Conservation (phyloP, 495 filamentous ascomycete species). For the Sporormia fimetaria region DNA sequence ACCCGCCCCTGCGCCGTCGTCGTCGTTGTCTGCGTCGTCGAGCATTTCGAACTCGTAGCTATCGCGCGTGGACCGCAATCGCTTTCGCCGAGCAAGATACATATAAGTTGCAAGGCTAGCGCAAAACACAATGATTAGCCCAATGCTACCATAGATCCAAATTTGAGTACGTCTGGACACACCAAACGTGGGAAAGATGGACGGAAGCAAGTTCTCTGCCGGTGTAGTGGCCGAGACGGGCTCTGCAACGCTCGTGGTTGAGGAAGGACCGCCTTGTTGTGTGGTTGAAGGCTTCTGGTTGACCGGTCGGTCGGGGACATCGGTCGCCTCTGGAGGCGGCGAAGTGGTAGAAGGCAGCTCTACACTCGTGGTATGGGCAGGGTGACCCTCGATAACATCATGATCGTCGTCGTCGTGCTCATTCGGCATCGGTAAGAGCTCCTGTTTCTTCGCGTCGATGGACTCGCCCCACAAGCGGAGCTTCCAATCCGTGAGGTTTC, state of each 20-base stretch:
- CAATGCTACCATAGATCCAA: constrained; percentile 87
- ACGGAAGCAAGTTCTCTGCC: constrained; percentile 53
- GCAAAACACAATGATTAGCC: constrained; percentile 78
- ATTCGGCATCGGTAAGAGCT: constrained; percentile 66
- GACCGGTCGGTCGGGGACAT: constrained; percentile 67
- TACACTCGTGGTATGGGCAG: constrained; percentile 44
- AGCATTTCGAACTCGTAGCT: constrained; percentile 94
- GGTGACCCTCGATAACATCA: constrained; percentile 42
- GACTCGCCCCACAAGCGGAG: constrained; percentile 87
- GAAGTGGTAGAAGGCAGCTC: constrained; percentile 39
- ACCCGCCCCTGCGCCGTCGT: constrained; percentile 33
- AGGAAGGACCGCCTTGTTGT: constrained; percentile 7
- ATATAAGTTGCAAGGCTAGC: constrained; percentile 67
- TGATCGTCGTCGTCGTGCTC: constrained; percentile 78
- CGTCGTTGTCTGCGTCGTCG: constrained; percentile 66
- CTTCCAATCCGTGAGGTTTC: constrained; percentile 83
- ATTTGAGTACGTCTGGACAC: constrained; percentile 77
- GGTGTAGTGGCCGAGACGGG: constrained; percentile 26
- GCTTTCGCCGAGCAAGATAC: constrained; percentile 63
- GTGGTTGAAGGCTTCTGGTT: constrained; percentile 45
- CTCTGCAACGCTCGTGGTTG: constrained; percentile 25
- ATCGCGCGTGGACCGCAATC: constrained; percentile 59
- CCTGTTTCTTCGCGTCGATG: constrained; percentile 59
- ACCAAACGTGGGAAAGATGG: constrained; percentile 91
- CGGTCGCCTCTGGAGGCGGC: constrained; percentile 39